Conservation (phyloP, 2,329 filamentous ascomycete genomes). For the Epichloe coenophiala region DNA sequence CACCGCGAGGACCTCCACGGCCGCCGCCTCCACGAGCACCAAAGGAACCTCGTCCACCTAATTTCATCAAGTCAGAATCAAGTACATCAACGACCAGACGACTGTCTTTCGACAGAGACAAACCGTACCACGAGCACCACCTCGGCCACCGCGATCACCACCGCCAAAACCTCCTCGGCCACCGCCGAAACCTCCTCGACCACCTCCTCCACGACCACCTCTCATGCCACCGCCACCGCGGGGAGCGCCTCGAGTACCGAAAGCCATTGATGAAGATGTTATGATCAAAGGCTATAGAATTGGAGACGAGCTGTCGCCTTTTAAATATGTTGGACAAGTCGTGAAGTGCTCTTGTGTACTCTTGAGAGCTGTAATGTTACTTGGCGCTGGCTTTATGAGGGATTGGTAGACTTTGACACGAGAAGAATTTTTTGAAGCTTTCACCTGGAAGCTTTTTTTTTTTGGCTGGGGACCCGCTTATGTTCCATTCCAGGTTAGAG, state of each 20-base stretch:
- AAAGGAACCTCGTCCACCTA: constrained; percentile 10
- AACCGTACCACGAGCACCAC: constrained; percentile 13
- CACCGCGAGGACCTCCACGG: constrained; percentile 24
- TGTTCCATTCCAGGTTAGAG: constrained; percentile 7
- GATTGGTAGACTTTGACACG: constrained; percentile 6
- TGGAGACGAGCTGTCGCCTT: neutral
- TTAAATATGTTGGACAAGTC: neutral
- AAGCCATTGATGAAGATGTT: constrained; percentile 14
- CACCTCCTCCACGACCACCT: constrained; percentile 14
- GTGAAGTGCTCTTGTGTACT: neutral
- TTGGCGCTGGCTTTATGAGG: constrained; percentile 5
- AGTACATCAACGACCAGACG: constrained; percentile 12
- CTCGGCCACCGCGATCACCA: constrained; percentile 24
- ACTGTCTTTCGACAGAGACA: neutral
- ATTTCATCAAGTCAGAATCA: constrained; percentile 14
- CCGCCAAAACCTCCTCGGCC: constrained; percentile 16
- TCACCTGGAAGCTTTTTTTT: constrained; percentile 12
- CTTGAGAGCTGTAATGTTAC: constrained; percentile 7
- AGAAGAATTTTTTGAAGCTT: constrained; percentile 28
- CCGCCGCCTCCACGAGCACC: constrained; percentile 20
- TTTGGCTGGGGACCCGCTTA: constrained; percentile 8
- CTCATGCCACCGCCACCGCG: constrained; percentile 9
- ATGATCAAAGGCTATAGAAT: neutral
- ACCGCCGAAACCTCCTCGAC: constrained; percentile 12
- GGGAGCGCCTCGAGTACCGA: constrained; percentile 12